Conservation (phyloP, 306 rosid species). For the Vigna nakashimae region DNA sequence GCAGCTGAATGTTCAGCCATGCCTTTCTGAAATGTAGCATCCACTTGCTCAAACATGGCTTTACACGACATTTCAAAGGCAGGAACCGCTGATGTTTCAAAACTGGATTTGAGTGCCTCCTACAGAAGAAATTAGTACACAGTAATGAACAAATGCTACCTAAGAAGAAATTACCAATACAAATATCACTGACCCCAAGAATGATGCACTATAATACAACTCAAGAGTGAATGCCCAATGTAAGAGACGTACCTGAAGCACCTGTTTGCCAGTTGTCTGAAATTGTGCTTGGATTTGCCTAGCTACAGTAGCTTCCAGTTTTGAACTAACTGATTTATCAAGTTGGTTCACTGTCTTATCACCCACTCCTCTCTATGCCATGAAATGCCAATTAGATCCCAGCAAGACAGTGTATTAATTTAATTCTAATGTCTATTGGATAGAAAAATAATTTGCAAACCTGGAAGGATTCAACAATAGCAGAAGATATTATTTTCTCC, state of each 20-base stretch:
- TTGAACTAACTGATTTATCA: constrained; percentile 85
- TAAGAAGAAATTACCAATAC: constrained; percentile 22
- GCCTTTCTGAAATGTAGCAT: constrained; percentile 94
- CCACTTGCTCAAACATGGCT: constrained; percentile 97
- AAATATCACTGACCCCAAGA: constrained; percentile 29
- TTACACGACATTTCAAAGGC: constrained; percentile 95
- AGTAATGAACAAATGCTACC: constrained; percentile 20
- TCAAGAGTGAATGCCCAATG: constrained; percentile 20
- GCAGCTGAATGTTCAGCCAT: constrained; percentile 81
- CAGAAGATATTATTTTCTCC: constrained; percentile 83
- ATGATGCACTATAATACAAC: constrained; percentile 1
- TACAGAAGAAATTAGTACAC: constrained; percentile 46
- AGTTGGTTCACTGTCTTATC: constrained; percentile 96
- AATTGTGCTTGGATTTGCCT: constrained; percentile 98
- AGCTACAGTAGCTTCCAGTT: constrained; percentile 92
- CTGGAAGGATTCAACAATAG: constrained; percentile 89
- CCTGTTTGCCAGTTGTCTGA: constrained; percentile 96
- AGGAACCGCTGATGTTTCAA: constrained; percentile 82
- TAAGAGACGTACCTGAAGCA: constrained; percentile 75
- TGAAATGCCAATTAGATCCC: constrained; percentile 55
- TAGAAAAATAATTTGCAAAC: constrained; percentile 52
- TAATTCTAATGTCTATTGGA: constrained; percentile 31
- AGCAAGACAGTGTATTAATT: constrained; percentile 37
- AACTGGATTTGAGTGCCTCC: constrained; percentile 85
- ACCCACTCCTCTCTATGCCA: constrained; percentile 89